A percentile compares a stretch with the other conserved stretches of the same genome.
phyloP scores from a whole-genome alignment of 78 protist species.

The Dictyostelium intermedium region DNA sequence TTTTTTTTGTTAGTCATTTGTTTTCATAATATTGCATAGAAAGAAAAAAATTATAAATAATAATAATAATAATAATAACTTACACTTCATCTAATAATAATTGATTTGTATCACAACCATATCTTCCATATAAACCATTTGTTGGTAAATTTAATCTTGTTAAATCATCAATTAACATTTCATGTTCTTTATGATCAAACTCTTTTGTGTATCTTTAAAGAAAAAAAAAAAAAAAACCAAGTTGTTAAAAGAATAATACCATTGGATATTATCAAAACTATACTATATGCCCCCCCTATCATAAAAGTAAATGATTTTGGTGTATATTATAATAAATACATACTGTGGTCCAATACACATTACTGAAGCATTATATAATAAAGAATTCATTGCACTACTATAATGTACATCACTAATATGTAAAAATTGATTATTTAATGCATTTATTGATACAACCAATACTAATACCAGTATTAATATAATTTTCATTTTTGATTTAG shows the following conservation, averaged over 20 bases:
- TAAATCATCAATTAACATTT: not conserved
- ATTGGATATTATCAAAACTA: too few species aligned
- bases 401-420: constrained; percentile 73
- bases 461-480: not conserved
- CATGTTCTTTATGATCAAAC: not conserved
- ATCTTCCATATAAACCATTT: constrained; percentile 61
- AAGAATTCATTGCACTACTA: not conserved
- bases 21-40: too few species aligned
- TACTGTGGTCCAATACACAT: not conserved
- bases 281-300: too few species aligned
- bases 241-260: too few species aligned
- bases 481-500: not conserved
- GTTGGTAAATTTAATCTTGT: not conserved
- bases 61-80: not conserved
- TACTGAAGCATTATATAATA: constrained; percentile 10
- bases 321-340: not conserved
- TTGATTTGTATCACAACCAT: constrained; percentile 70
- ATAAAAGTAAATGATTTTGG: too few species aligned
- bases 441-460: not conserved
- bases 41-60: not conserved
- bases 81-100: constrained; percentile 36
- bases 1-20: too few species aligned
- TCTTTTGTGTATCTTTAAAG: not conserved
- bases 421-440: not conserved
- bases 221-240: not conserved